A percentile compares a stretch with the other conserved stretches of the same genome.
These are phyloP conservation scores for Aspergillus fijiensis DNA, from an alignment of 2,329 filamentous ascomycete genomes.

Conservation along the genomic window DNA sequence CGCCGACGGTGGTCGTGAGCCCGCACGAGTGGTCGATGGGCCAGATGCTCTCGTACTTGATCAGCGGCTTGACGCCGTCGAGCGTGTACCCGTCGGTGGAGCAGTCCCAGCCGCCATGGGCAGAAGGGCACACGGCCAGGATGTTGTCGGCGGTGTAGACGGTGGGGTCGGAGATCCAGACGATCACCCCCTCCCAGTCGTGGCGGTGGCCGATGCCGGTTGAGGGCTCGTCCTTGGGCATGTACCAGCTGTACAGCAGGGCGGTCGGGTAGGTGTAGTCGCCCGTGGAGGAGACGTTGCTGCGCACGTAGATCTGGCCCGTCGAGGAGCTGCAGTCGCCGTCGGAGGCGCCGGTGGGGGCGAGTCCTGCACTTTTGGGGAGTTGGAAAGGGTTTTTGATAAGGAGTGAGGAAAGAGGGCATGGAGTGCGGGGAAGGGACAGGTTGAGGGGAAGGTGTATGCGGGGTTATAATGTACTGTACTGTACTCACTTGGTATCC, in stretches of 20 bases:
- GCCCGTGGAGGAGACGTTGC: constrained; percentile 8
- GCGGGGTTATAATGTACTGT: background rate
- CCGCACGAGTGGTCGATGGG: constrained; percentile 51
- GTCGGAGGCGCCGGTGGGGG: constrained; percentile 39
- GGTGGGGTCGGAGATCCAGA: constrained; percentile 48
- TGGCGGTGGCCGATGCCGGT: constrained; percentile 52
- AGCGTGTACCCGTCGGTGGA: constrained; percentile 42
- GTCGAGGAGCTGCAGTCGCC: constrained; percentile 46
- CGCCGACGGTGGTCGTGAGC: constrained; percentile 42
- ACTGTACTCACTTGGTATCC: constrained; percentile 52
- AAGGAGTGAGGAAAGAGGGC: no score
- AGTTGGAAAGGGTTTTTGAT: background rate
- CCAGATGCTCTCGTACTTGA: constrained; percentile 51
- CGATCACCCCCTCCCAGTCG: constrained; percentile 57
- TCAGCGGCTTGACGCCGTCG: constrained; percentile 45
- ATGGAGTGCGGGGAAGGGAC: background rate
- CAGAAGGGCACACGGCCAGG: constrained; percentile 53
- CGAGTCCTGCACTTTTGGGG: constrained; percentile 43
- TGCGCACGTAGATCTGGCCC: constrained; percentile 54
- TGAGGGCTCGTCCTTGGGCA: constrained; percentile 50
- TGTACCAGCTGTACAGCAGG: constrained; percentile 56
- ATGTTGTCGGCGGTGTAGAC: constrained; percentile 42
- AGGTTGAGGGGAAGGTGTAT: background rate
- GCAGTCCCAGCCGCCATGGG: constrained; percentile 52
- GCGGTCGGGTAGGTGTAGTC: constrained; percentile 34